Evolutionary conservation across 345 rosid genomes (phyloP).

Genomic region (Abelmoschus esculentus): DNA sequence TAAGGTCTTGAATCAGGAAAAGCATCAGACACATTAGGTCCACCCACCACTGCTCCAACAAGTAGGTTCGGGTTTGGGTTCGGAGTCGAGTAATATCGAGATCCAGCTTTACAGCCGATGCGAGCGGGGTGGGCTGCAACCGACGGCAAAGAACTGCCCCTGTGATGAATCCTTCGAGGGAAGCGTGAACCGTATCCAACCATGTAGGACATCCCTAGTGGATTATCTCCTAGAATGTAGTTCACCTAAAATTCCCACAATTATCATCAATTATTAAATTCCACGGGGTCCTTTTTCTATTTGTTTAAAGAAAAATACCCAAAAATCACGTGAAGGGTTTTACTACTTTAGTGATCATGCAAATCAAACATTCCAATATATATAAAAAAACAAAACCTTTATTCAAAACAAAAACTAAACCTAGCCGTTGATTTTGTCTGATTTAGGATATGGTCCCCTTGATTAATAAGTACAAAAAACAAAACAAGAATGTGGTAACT

Average conservation of each 20-base stretch:
- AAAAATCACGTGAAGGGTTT: conserved; percentile 16
- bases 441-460: conserved; percentile 8
- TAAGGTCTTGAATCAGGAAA: conserved; percentile 75
- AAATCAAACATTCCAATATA: conserved; percentile 1
- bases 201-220: conserved; percentile 84
- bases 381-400: too few relatives aligned
- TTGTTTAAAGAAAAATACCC: neutral
- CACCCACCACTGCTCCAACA: conserved; percentile 83
- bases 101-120: conserved; percentile 65
- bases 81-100: conserved; percentile 48
- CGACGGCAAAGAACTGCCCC: conserved; percentile 80
- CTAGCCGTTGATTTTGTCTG: conserved; percentile 22
- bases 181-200: conserved; percentile 79
- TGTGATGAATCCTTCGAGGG: conserved; percentile 87
- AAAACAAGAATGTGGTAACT: too few relatives aligned
- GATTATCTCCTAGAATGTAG: conserved; percentile 91
- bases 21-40: conserved; percentile 70
- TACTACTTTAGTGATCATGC: conserved; percentile 1
- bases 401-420: neutral
- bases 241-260: conserved; percentile 48
- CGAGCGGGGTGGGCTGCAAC: conserved; percentile 50
- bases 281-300: neutral
- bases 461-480: neutral
- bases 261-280: neutral
- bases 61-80: conserved; percentile 75